Evolutionary conservation across 2,329 filamentous ascomycete species (phyloP).

Genomic region (Davidsoniella virescens): DNA sequence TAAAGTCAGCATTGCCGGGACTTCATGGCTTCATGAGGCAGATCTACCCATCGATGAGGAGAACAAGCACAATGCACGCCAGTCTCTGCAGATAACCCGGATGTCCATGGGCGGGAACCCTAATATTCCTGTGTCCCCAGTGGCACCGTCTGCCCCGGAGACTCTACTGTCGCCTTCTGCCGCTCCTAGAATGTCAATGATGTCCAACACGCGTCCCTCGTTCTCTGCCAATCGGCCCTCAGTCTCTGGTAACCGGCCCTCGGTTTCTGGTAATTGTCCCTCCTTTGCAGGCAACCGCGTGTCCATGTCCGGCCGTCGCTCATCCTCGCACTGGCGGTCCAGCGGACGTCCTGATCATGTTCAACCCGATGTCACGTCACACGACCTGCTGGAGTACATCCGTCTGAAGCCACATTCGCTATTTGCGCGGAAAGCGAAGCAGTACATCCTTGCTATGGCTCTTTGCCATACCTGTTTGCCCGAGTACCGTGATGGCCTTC

Average conservation of each 20-base stretch:
- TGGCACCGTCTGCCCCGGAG: conserved; percentile 17
- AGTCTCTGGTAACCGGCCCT: conserved; percentile 19
- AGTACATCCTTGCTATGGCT: conserved; percentile 72
- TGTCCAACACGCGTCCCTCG: conserved; percentile 8
- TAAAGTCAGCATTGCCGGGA: conserved; percentile 78
- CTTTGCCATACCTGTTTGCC: conserved; percentile 85
- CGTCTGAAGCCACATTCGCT: conserved; percentile 55
- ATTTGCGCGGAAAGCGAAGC: conserved; percentile 63
- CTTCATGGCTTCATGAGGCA: conserved; percentile 71
- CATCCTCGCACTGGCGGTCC: conserved; percentile 34
- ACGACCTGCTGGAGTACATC: conserved; percentile 64
- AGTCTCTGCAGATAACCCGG: conserved; percentile 10
- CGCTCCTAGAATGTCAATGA: conserved; percentile 6
- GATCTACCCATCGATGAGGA: conserved; percentile 33
- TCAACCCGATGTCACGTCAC: conserved; percentile 46
- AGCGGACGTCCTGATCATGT: conserved; percentile 30
- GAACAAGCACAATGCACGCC: conserved; percentile 10
- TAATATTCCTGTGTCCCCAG: conserved; percentile 19
- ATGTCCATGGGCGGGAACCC: conserved; percentile 9
- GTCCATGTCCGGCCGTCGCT: conserved; percentile 23
- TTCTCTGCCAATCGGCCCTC: conserved; percentile 13
- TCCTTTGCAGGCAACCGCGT: conserved; percentile 15
- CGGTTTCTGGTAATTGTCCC: conserved; percentile 16
- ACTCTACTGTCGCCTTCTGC: conserved; percentile 16
- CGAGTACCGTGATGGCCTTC: conserved; percentile 53